These are phyloP conservation scores for Datisca glomerata DNA, from an alignment of 306 rosid genomes.

Conservation along the genomic window DNA sequence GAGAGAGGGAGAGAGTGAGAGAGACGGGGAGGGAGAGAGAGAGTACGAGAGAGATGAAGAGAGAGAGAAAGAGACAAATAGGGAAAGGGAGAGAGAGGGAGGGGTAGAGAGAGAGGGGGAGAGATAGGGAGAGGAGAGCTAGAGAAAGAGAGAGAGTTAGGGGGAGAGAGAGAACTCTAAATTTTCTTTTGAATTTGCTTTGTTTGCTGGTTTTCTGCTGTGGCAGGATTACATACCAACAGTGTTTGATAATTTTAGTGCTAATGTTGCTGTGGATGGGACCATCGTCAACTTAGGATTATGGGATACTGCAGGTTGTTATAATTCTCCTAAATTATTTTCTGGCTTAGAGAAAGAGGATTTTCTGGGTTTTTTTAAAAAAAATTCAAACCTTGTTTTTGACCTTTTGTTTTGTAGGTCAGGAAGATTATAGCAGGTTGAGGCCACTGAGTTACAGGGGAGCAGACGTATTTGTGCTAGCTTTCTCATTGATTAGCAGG, in stretches of 20 bases:
- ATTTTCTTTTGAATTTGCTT: no score
- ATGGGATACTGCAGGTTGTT: constrained; percentile 97
- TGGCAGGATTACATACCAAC: constrained; percentile 97
- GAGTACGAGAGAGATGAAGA: no score
- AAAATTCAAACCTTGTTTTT: not conserved
- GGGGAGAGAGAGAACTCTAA: no score
- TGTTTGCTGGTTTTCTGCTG: no score
- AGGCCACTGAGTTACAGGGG: constrained; percentile 99
- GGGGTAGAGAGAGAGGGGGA: no score
- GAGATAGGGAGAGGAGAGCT: no score
- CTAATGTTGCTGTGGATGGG: constrained; percentile 98
- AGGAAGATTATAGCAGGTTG: constrained; percentile 96
- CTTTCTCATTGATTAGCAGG: constrained; percentile 89
- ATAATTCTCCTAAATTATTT: not conserved
- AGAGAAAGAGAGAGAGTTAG: no score
- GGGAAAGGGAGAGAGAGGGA: no score
- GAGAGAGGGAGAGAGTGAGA: no score
- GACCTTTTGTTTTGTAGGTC: constrained; percentile 42
- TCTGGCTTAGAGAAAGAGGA: not conserved
- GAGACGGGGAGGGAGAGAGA: no score
- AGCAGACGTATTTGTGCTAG: constrained; percentile 84
- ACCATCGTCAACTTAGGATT: constrained; percentile 84
- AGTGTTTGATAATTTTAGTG: constrained; percentile 96
- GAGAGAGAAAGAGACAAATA: no score
- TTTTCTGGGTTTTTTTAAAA: constrained; percentile 2